Evolutionary conservation across 2,329 filamentous ascomycete genomes (phyloP).

Genomic region (Penicillium hordei): DNA sequence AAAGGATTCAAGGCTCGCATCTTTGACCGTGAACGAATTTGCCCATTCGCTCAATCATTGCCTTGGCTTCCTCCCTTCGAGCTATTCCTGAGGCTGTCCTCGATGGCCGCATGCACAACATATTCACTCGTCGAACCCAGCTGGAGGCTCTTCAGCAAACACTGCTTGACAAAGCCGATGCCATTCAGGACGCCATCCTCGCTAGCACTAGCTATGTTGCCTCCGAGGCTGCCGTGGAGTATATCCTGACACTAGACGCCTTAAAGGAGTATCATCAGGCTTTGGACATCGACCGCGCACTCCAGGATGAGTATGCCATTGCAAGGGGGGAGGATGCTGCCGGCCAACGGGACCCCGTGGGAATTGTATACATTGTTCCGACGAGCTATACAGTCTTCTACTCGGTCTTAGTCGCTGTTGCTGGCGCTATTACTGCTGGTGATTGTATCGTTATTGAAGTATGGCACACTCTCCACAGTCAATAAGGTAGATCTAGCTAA

Average conservation of each 20-base stretch:
- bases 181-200: slow-evolving; percentile 34
- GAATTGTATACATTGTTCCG: slow-evolving; percentile 50
- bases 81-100: slow-evolving; percentile 9
- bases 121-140: slow-evolving; percentile 42
- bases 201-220: slow-evolving; percentile 30
- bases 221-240: slow-evolving; percentile 36
- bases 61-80: background rate
- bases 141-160: slow-evolving; percentile 39
- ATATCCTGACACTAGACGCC: slow-evolving; percentile 29
- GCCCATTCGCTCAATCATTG: background rate
- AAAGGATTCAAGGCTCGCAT: background rate
- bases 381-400: slow-evolving; percentile 51
- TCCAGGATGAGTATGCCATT: slow-evolving; percentile 28
- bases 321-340: slow-evolving; percentile 23
- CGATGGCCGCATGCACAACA: slow-evolving; percentile 42
- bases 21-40: background rate
- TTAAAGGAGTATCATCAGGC: slow-evolving; percentile 28
- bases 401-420: slow-evolving; percentile 46
- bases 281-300: slow-evolving; percentile 18
- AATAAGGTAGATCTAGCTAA: background rate
- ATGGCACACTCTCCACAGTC: background rate
- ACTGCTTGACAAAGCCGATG: slow-evolving; percentile 29
- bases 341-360: slow-evolving; percentile 15
- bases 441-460: slow-evolving; percentile 55
- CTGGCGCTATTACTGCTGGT: slow-evolving; percentile 51